phyloP scores from a whole-genome alignment of 169 alveolate genomes.

The Eimeria brunetti region DNA sequence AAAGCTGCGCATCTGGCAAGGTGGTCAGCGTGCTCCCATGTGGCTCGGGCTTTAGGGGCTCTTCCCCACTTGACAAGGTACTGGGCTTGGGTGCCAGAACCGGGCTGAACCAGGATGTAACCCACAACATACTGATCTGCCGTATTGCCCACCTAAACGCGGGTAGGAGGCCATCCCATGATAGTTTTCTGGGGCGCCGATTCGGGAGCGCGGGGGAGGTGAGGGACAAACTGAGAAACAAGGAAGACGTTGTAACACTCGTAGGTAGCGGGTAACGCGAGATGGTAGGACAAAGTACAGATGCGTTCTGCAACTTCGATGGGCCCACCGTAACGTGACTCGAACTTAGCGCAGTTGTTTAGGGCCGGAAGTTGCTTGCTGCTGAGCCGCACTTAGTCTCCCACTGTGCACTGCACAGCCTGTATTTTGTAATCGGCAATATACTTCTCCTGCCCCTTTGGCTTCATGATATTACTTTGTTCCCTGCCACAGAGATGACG shows the following conservation, averaged over 20 bases:
- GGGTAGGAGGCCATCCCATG: not conserved
- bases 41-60: not conserved
- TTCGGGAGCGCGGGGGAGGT: not conserved
- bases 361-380: not conserved
- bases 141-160: not conserved
- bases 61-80: not conserved
- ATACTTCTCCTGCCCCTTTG: not conserved
- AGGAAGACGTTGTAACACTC: not conserved
- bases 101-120: no score
- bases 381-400: not conserved
- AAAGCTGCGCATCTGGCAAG: not conserved
- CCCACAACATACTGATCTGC: not conserved
- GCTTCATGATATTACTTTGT: not conserved
- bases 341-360: not conserved
- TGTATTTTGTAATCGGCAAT: not conserved
- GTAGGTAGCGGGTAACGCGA: not conserved
- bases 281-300: not conserved
- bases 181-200: not conserved
- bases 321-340: not conserved
- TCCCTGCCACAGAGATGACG: not conserved
- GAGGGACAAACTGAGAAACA: not conserved
- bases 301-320: not conserved
- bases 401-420: not conserved
- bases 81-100: not conserved
- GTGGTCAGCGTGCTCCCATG: not conserved